Base-by-base conservation (phyloP, 2,329 filamentous ascomycete species). In the Elsinoe fawcettii region DNA sequence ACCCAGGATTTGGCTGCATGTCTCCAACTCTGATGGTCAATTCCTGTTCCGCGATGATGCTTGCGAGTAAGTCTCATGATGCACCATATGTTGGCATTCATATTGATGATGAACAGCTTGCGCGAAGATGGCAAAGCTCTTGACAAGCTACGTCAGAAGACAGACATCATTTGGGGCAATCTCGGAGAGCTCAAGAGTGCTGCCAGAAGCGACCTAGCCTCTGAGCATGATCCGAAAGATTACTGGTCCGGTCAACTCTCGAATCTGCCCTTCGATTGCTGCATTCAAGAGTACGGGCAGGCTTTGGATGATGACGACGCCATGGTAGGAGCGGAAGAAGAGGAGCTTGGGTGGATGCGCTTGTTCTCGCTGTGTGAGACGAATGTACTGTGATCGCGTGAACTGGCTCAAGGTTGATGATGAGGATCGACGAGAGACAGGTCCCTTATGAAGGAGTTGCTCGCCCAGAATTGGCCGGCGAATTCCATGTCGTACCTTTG, bases 101-200 rank as follows among this genome's bases (percentile, higher is more conserved):
- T n/a, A 16, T 20, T 59, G 27, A 41, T 51, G 39, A 11, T 23
- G 43, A 36, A 62, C 58, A 83, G 83, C 68, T 76, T 96, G 32
- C 78, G 77, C 18, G 67, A 70, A n/a, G 73, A 86, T 44, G 63
- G 70, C 2, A 54, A 69, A 0, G 65, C 72, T 1, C 72, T 93
- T 1, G 67, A 64, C 2, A 61, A 69, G 5, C 72, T 96, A 3
- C 80, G 82, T 53, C 82, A 95, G 63, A 84, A 80, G 63, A 75
- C 96, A 57, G 92, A 86, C 67, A 74, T 82, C 34, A 75, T 96
- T 1, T 97, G 92, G 91, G 92, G 92, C 1, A 82, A 96, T 60
- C 75, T 96, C 1, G 84, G 91, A 66, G 89, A 95, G 67, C 69
- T 74, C 49, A 89, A 87, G 66, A 62, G 63, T 18, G 58, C 57